Base-by-base conservation (phyloP, 2,329 filamentous ascomycete genomes). In the Didymella lethalis region DNA sequence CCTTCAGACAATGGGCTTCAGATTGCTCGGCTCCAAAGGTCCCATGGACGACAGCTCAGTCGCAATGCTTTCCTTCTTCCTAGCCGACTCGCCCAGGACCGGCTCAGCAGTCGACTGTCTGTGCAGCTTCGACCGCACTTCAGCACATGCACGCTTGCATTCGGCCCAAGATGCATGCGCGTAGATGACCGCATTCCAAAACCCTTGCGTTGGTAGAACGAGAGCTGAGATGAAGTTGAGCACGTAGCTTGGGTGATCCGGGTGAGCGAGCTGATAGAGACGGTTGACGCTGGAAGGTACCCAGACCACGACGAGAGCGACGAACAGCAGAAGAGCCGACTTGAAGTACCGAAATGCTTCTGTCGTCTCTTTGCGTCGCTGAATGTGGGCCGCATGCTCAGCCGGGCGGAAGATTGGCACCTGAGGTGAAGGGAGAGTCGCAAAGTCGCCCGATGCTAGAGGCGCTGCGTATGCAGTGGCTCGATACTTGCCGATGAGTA, bases 111-210 rank as follows among this genome's bases (percentile, higher is more conserved):
- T 46, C 18, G 48, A 43, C 18, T 54, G 61, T 23, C 31, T 48
- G n/a, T 8, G n/a, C 5, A 70, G 1, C 31, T 51, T 61, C 4
- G 49, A 41, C 38, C 65, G 32, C 2, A 59, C 26, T 26, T 59
- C 54, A 14, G 46, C 48, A 10, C 61, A 60, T 5, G 68, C 69
- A 16, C 66, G 64, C 31, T 63, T 70, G 38, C 67, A 73, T 40
- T 75, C 74, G 0, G 60, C 38, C 61, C 70, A 72, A 0, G 71
- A 71, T 0, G 72, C 73, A 18, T 67, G 72, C 5, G 87, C 78
- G 76, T 95, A 96, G 65, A 96, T 92, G 57, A 90, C 75, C 18
- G 88, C 86, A 73, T 96, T 96, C 91, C 91, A 95, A 69, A 93
- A 90, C 0, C 92, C 92, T 72, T 96, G 92, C 0, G 93, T 82